A percentile compares a stretch with the other conserved stretches of the same genome.
Evolutionary conservation across 331 rosid species (phyloP).

Genomic region (Prunus yedoensis): DNA sequence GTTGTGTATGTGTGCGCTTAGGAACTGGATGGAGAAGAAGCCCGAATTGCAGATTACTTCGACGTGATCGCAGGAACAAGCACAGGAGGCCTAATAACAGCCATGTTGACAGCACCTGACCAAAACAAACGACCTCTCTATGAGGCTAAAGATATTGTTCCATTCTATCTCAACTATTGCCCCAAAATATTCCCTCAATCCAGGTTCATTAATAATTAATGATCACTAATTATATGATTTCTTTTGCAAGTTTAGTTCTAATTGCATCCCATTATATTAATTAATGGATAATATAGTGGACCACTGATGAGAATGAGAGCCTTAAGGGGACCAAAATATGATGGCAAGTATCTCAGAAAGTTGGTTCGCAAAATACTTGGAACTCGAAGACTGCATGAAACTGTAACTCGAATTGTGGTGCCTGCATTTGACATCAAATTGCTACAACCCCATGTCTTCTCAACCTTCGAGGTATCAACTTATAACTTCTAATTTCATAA

Average conservation of each 20-base stretch:
- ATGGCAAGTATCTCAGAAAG: constrained; percentile 16
- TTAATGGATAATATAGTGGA: neutral
- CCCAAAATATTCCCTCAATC: constrained; percentile 28
- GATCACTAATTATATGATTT: too few species aligned
- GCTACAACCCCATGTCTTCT: constrained; percentile 18
- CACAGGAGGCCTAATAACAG: constrained; percentile 12
- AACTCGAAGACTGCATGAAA: constrained; percentile 25
- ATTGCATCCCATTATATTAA: too few species aligned
- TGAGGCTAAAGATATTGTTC: constrained; percentile 22
- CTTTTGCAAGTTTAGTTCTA: too few species aligned
- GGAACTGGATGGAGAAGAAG: constrained; percentile 27
- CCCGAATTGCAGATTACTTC: constrained; percentile 13
- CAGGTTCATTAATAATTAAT: neutral
- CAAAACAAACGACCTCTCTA: constrained; percentile 19
- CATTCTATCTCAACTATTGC: constrained; percentile 24
- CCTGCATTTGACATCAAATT: constrained; percentile 27
- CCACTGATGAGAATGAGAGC: neutral
- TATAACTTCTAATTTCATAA: neutral
- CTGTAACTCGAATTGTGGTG: constrained; percentile 4
- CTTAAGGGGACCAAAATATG: constrained; percentile 15
- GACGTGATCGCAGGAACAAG: constrained; percentile 22
- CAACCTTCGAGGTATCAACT: constrained; percentile 12
- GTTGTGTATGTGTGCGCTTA: neutral
- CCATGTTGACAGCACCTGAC: constrained; percentile 25
- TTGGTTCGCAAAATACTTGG: constrained; percentile 4